A percentile compares a stretch with the other conserved stretches of the same genome.
These are phyloP conservation scores for Mucor irregularis DNA, from an alignment of 371 early-diverging fungal species.

Conservation along the genomic window DNA sequence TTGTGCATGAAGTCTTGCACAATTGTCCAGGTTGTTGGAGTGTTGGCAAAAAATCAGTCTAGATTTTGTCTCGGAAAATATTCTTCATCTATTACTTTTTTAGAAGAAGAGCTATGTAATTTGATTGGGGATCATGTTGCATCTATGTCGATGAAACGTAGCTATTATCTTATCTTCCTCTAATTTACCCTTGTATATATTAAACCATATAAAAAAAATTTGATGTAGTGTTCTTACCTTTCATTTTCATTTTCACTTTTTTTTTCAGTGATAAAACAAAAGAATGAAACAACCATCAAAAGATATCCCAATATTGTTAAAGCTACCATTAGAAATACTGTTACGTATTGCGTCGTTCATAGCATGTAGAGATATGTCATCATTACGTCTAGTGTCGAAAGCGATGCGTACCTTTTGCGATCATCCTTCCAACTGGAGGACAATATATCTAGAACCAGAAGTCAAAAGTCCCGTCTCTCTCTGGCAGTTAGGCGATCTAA, in stretches of 20 bases:
- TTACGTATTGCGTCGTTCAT: constrained; percentile 10
- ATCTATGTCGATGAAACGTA: constrained; percentile 6
- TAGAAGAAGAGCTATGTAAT: background rate
- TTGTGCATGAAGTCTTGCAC: constrained; percentile 90
- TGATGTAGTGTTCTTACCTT: background rate
- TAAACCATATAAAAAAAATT: background rate
- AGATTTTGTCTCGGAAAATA: constrained; percentile 15
- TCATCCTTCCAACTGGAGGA: constrained; percentile 14
- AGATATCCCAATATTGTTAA: constrained; percentile 7
- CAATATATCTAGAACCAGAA: constrained; percentile 2
- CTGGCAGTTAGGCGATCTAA: constrained; percentile 26
- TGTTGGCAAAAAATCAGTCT: constrained; percentile 22
- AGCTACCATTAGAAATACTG: constrained; percentile 25
- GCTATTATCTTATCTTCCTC: background rate
- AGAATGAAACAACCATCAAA: too few species aligned
- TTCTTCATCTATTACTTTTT: constrained; percentile 1
- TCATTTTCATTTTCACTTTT: background rate
- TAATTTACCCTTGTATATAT: constrained; percentile 10
- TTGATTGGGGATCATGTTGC: background rate
- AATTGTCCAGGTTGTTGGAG: constrained; percentile 90
- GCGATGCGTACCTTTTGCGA: constrained; percentile 18
- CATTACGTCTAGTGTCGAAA: constrained; percentile 13
- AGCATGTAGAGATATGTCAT: constrained; percentile 18
- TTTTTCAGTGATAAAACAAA: background rate
- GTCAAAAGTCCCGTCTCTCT: background rate